Conservation (phyloP, 495 filamentous ascomycete genomes). For the Neurospora sp. region DNA sequence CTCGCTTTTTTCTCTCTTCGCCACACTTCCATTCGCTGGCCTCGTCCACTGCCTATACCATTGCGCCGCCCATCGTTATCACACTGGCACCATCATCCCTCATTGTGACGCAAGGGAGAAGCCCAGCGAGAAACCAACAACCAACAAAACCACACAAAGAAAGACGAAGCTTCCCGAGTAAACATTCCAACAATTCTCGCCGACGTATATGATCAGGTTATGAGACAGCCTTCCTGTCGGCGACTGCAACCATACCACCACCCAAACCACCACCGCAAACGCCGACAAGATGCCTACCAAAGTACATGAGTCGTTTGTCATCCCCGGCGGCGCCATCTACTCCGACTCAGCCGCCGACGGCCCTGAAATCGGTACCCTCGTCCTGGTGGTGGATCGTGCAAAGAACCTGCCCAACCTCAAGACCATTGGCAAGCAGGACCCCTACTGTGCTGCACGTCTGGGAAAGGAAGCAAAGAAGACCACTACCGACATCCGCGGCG, state of each 20-base stretch:
- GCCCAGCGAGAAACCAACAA: neutral
- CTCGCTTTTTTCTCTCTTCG: neutral
- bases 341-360: constrained; percentile 93
- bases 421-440: constrained; percentile 96
- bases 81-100: neutral
- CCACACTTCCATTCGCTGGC: neutral
- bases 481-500: constrained; percentile 83
- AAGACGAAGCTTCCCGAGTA: constrained; percentile 7
- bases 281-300: constrained; percentile 33
- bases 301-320: neutral
- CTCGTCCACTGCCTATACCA: too few species aligned
- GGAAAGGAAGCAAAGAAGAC: constrained; percentile 99
- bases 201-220: neutral
- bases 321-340: constrained; percentile 65
- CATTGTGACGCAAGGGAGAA: neutral
- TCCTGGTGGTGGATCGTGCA: constrained; percentile 81
- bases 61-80: neutral
- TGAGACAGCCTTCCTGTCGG: constrained; percentile 5
- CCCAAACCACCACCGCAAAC: neutral
- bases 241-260: neutral
- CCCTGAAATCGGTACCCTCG: constrained; percentile 85
- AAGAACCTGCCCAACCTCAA: constrained; percentile 96
- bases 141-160: neutral
- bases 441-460: constrained; percentile 86
- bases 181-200: constrained; percentile 10